A percentile compares a stretch with the other conserved stretches of the same genome.
phyloP scores from a whole-genome alignment of 2,329 filamentous ascomycete genomes.

The Hymenoscyphus infarciens region DNA sequence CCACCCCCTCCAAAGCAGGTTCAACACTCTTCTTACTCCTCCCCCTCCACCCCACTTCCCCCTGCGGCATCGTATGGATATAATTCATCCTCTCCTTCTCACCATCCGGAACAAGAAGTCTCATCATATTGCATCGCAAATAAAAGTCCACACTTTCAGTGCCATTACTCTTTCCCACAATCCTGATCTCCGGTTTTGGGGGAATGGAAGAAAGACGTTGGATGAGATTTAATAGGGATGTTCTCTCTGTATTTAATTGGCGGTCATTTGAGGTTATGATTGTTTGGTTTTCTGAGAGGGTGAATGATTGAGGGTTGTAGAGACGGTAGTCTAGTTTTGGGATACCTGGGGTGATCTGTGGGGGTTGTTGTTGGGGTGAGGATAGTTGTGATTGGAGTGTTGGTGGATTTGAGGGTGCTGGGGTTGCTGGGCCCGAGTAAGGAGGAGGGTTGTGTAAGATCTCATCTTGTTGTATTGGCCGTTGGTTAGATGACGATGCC shows the following conservation, averaged over 20 bases:
- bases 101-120: constrained; percentile 47
- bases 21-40: constrained; percentile 20
- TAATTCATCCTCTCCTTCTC: constrained; percentile 46
- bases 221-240: constrained; percentile 45
- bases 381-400: background rate
- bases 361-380: constrained; percentile 10
- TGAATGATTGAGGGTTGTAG: constrained; percentile 51
- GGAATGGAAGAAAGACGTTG: constrained; percentile 49
- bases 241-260: constrained; percentile 46
- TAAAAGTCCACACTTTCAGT: constrained; percentile 49
- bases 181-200: constrained; percentile 51
- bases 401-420: background rate
- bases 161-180: constrained; percentile 40
- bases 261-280: constrained; percentile 46
- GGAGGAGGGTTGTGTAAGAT: constrained; percentile 28
- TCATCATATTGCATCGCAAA: constrained; percentile 53
- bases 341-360: constrained; percentile 23
- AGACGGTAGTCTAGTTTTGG: constrained; percentile 30
- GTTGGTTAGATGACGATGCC: background rate
- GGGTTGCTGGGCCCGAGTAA: constrained; percentile 27
- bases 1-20: constrained; percentile 20
- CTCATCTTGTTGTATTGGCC: constrained; percentile 7
- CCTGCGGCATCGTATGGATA: constrained; percentile 47
- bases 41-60: constrained; percentile 49
- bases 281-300: constrained; percentile 47